phyloP scores from a whole-genome alignment of 306 rosid species.

The Glycine tomentella region DNA sequence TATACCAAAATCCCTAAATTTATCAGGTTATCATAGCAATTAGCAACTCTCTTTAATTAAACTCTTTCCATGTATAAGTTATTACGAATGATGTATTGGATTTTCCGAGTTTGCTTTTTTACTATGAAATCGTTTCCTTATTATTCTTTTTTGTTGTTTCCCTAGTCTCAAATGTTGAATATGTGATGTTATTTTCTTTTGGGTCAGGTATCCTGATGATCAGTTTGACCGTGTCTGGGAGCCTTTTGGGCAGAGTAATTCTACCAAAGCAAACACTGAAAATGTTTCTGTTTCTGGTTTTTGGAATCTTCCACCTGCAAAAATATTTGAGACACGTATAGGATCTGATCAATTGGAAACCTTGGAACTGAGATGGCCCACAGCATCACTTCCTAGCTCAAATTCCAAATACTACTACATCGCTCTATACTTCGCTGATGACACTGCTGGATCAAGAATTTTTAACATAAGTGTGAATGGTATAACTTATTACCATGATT shows the following conservation, averaged over 20 bases:
- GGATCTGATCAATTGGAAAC: conserved; percentile 55
- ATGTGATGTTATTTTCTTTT: not conserved
- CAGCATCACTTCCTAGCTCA: conserved; percentile 56
- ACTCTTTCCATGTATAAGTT: not conserved
- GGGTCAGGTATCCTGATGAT: conserved; percentile 84
- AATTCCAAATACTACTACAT: conserved; percentile 61
- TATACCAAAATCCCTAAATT: not conserved
- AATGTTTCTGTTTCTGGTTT: conserved; percentile 74
- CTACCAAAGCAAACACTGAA: conserved; percentile 49
- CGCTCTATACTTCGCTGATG: conserved; percentile 85
- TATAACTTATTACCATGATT: conserved; percentile 58
- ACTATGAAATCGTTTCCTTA: not conserved
- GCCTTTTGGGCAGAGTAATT: conserved; percentile 56
- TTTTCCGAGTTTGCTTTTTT: not conserved
- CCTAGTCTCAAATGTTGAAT: conserved; percentile 12
- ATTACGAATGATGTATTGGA: conserved; percentile 2
- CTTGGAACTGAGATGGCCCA: conserved; percentile 78
- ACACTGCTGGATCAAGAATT: conserved; percentile 56
- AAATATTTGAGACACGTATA: conserved; percentile 67
- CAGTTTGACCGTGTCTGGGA: conserved; percentile 83
- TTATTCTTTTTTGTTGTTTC: not conserved
- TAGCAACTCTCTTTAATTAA: not conserved
- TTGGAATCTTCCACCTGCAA: conserved; percentile 87
- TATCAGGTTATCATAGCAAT: not conserved
- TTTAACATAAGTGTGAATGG: conserved; percentile 69